Evolutionary conservation across 306 rosid genomes (phyloP).

Genomic region (Ziziphus jujuba): DNA sequence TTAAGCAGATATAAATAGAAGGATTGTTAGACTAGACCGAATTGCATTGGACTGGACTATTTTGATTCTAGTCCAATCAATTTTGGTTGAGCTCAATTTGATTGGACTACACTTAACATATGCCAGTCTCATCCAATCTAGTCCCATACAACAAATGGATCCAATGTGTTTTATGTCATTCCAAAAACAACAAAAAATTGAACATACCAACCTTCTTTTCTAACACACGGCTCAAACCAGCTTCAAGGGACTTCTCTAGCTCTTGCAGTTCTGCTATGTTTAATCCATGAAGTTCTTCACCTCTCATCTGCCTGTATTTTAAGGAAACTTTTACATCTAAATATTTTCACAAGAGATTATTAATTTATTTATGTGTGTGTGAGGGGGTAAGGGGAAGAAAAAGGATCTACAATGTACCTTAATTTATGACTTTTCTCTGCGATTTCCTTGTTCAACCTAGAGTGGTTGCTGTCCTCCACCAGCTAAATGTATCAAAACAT

Average conservation of each 20-base stretch:
- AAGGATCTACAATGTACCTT: slow-evolving; percentile 56
- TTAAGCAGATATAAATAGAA: too few relatives aligned
- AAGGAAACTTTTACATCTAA: neutral
- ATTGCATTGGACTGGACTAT: too few relatives aligned
- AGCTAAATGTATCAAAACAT: slow-evolving; percentile 51
- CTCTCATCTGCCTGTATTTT: slow-evolving; percentile 77
- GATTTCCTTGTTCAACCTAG: slow-evolving; percentile 73
- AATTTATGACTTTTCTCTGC: slow-evolving; percentile 65
- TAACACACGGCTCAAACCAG: slow-evolving; percentile 69
- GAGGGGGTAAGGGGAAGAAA: too few relatives aligned
- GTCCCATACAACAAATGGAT: too few relatives aligned
- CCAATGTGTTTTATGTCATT: too few relatives aligned
- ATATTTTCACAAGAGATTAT: neutral
- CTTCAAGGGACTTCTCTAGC: slow-evolving; percentile 76
- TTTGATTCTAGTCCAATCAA: too few relatives aligned
- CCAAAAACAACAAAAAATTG: too few relatives aligned
- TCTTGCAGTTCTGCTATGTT: slow-evolving; percentile 67
- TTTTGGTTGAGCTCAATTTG: too few relatives aligned
- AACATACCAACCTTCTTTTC: slow-evolving; percentile 62
- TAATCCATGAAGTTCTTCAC: slow-evolving; percentile 85
- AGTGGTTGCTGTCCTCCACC: slow-evolving; percentile 68
- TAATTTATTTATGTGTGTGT: neutral
- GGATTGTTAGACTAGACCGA: too few relatives aligned
- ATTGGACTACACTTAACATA: too few relatives aligned
- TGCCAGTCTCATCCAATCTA: too few relatives aligned